Evolutionary conservation across 306 rosid species (phyloP), one percentile per base, ranked within the genome.

Genomic region (Medicago arabica): DNA sequence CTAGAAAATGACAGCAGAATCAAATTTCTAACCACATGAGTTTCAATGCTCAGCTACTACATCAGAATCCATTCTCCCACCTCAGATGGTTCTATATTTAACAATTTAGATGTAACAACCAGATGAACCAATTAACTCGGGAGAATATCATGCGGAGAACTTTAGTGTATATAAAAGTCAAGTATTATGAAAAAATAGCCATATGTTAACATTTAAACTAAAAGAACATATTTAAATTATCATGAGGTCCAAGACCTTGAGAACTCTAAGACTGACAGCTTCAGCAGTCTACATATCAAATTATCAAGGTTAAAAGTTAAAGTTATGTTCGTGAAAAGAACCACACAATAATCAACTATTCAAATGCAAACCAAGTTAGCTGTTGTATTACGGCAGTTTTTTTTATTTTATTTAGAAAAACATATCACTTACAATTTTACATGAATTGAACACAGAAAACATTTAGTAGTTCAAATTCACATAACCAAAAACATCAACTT

Each of bases 191-290:
- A 44, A 73, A 41, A 8, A 68, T 3, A 69, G 25, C 60, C 28
- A 69, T 69, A 49, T 14, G 25, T 57, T 43, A 43, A 25, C 58
- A 9, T 43, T 0, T 25, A 58, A 36, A 11, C 19, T 43, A n/a
- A 49, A 16, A 34, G 41, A 67, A 61, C 75, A 28, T 4, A 66
- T 67, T 47, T 18, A 55, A 55, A 67, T 28, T 66, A 50, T 38
- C 47, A 73, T 44, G 43, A 44, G 68, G 68, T 72, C 25, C 62
- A 10, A 69, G 16, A 69, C 43, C 75, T n/a, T 28, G 44, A 50
- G 64, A 54, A 71, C 50, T 71, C 36, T 34, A 51, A 18, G 19
- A n/a, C 75, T n/a, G n/a, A 53, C 5, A 9, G 60, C 60, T 54
- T 54, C 51, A 46, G 54, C 38, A 21, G 44, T 41, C 57, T 44